Evolutionary conservation across 2,329 filamentous ascomycete genomes (phyloP), one percentile per base, ranked within the genome.

Genomic region (Tolypocladium tundrense): DNA sequence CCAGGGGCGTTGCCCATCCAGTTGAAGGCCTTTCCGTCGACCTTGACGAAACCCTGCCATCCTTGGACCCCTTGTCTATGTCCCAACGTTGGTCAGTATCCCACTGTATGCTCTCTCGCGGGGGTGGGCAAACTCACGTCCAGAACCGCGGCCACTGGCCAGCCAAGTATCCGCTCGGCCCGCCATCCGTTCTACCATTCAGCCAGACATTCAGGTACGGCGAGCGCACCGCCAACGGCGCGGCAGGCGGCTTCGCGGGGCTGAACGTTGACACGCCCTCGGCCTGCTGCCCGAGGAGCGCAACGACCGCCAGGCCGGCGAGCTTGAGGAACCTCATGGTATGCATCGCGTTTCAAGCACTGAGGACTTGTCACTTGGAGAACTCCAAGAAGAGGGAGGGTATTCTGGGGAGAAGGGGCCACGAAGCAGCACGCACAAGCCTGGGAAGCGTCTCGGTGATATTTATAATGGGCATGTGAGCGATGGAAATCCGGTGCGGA

Each of bases 191-290:
- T 1, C 85, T 85, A 11, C 79, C 84, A 58, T 81, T 73, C 48
- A 87, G 76, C 86, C 87, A 90, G 16, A 84, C 82, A 67, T 83
- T 90, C 19, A 92, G 72, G 64, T 92, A 93, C 0, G 89, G 89
- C 11, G 85, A 87, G 61, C 83, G 85, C 51, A 92, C 88, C 50
- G 88, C 88, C 40, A 93, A 72, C 14, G 89, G 88, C 35, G 88
- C 77, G 1, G 87, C 80, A 19, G 87, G 87, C 48, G 87, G 86
- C 8, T 85, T 78, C 41, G 82, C 80, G 40, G 87, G 87, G 41
- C 73, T 77, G 67, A 88, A 89, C 1, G 77, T 82, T 11, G 85
- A 87, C 19, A 58, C 60, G 9, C 62, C 66, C 19, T 58, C 60
- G 24, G 52, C 54, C 35, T 57, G 55, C 19, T 37, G 54, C n/a